Evolutionary conservation across 441 rosid species (phyloP), one percentile per base, ranked within the genome.

Genomic region (Arabidopsis hybrid): DNA sequence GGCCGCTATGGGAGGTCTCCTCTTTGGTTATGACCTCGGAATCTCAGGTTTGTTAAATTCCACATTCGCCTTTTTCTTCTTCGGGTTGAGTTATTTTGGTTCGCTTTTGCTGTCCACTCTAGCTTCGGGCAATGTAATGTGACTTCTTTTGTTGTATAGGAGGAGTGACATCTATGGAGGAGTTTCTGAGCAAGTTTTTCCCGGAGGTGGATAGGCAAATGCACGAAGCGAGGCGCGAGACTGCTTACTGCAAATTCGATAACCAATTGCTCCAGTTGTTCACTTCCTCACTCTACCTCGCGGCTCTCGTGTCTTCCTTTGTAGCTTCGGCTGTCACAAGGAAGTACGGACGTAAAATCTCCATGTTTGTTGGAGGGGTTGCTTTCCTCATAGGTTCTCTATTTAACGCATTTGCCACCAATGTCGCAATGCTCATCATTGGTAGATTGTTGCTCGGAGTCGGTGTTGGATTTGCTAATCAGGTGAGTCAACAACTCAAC

Each of bases 401-500:
- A 9, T 43, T 87, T 35, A 86, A 85, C 39, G 90, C 89, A 12
- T 69, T 78, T 8, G 90, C 88, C 12, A 4, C 2, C 2, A 87
- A 86, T 7, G 67, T 86, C 5, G 75, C 51, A 0, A 78, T 87
- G 89, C 88, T 85, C 11, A 89, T 89, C 64, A n/a, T 89, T 12
- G 92, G 94, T 38, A 86, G 89, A 40, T 26, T 89, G 46, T 52
- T 86, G 66, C 94, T 87, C 53, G 94, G 92, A 32, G 84, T 87
- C 0, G 92, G 92, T 38, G 90, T 89, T 61, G 94, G 90, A 3
- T 87, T 89, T 49, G 87, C 92, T 42, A 89, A 86, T 73, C 92
- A 88, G 86, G 91, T 86, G 26, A 36, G 72, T 47, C 14, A 40
- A 52, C 42, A 8, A 51, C 53, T 18, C 13, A 32, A 7, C 9